phyloP scores from a whole-genome alignment of 2,329 filamentous ascomycete genomes.

The Colletotrichum gigasporum region DNA sequence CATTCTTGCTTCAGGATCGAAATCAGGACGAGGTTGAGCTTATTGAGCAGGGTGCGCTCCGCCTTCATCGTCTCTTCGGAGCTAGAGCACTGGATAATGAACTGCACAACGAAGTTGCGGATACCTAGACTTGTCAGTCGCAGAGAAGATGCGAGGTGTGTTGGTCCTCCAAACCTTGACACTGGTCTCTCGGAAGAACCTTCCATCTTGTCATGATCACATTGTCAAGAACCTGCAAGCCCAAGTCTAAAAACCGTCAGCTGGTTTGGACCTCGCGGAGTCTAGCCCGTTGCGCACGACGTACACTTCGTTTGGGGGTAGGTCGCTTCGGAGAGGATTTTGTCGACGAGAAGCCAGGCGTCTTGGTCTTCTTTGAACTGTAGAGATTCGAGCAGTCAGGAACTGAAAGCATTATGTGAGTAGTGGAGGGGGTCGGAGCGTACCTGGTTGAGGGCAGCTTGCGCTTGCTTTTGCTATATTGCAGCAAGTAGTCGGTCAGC shows the following conservation, averaged over 20 bases:
- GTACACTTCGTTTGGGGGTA: constrained; percentile 97
- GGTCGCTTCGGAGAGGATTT: constrained; percentile 91
- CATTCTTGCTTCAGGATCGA: constrained; percentile 99
- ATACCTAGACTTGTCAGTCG: constrained; percentile 70
- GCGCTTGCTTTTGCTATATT: constrained; percentile 91
- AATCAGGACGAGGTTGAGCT: constrained; percentile 96
- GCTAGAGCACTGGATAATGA: constrained; percentile 93
- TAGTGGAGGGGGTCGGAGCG: constrained; percentile 42
- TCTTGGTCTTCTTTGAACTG: constrained; percentile 99
- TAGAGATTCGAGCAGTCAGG: constrained; percentile 39
- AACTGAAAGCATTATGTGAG: not conserved
- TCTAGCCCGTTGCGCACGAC: constrained; percentile 43
- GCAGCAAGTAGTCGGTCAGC: constrained; percentile 50
- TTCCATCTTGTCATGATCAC: constrained; percentile 99
- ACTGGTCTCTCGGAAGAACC: constrained; percentile 94
- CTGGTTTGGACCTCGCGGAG: not conserved
- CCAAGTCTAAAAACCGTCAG: constrained; percentile 71
- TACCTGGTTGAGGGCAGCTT: constrained; percentile 93
- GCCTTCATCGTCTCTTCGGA: constrained; percentile 87
- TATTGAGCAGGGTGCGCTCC: constrained; percentile 93
- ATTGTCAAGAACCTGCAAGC: constrained; percentile 95
- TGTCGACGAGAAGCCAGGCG: constrained; percentile 96
- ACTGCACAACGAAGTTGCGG: constrained; percentile 98
- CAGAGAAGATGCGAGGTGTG: not conserved
- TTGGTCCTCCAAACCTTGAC: constrained; percentile 68